Base-by-base conservation (phyloP, 306 rosid species). In the Cercis canadensis region DNA sequence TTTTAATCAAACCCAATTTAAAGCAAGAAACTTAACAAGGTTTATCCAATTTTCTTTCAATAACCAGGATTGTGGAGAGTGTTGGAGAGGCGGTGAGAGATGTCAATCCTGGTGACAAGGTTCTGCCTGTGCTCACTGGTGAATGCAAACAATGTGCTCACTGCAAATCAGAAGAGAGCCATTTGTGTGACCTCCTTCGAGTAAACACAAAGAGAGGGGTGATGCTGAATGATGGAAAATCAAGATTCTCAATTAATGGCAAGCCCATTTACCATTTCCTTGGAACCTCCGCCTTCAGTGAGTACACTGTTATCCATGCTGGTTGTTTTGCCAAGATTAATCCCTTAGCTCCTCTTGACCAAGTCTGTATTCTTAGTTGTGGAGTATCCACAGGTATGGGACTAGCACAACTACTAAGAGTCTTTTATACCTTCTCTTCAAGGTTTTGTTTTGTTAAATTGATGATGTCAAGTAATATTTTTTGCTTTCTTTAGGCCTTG, bases 311-410 rank as follows among this genome's bases (percentile, higher is more conserved):
- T 33, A 62, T 54, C 31, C 92, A 87, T 40, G 49, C 66, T 31
- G 87, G 89, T 9, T 85, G 85, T n/a, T 57, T 83, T 36, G 87
- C 73, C 8, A 87, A 87, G 85, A 82, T 85, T 78, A 85, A 87
- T 74, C 88, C 88, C 1, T 77, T 75, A 3, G 90, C 92, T 0
- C 92, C 92, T 12, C 86, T 87, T 0, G 92, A 87, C 80, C 80
- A 87, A 83, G 92, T 87, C 16, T 87, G 89, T 46, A 5, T 87
- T 41, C 89, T 87, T 39, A 87, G 92, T 55, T 87, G 92, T 8
- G 92, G 92, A 49, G 16, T 87, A 12, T 80, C 84, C 73, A 87
- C 89, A 59, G 92, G 92, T 87, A 15, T 0, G 67, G 6, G 47
- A 32, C 39, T 64, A 13, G 13, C 6, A 2, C 1, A 49, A 18